Evolutionary conservation across 495 filamentous ascomycete species (phyloP), one percentile per base, ranked within the genome.

Genomic region (Trichoderma orchidacearum): DNA sequence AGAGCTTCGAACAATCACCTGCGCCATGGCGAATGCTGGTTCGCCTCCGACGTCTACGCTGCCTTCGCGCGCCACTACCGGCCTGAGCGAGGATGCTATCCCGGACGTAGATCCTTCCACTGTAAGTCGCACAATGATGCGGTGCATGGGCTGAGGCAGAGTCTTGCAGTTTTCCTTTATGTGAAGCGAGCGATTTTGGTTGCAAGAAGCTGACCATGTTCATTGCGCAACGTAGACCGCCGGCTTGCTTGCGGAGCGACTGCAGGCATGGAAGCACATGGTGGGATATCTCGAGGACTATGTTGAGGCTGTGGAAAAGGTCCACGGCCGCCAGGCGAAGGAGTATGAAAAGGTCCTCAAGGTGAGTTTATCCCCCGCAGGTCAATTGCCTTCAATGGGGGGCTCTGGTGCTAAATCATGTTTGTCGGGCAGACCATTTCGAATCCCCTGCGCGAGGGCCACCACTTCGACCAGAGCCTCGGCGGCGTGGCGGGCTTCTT

Each of bases 301-400:
- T 66, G 79, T 98, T 59, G 68, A 72, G 35, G 81, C 84, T 11
- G 88, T 86, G 23, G 89, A 95, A 66, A 96, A 90, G 75, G 72
- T 87, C 35, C 81, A 95, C 60, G 88, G 83, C 68, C 78, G 80
- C 13, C 83, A 95, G 59, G 83, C 88, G 29, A 97, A 96, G 75
- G 93, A 97, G 66, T 93, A 95, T 63, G 90, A 96, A 77, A 92
- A 86, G 70, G 83, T 95, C 27, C 69, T 96, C 61, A 97, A 96
- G 82, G 87, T 89, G 53, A 27, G 70, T n/a, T n/a, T n/a, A n/a
- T n/a, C n/a, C n/a, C n/a, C n/a, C n/a, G n/a, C n/a, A n/a, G n/a
- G n/a, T n/a, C n/a, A n/a, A n/a, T n/a, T n/a, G n/a, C n/a, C n/a
- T n/a, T n/a, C n/a, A n/a, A n/a, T n/a, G n/a, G n/a, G n/a, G n/a